Evolutionary conservation across 768 basidiomycete genomes (phyloP).

Genomic region (Suillus ampliporus): DNA sequence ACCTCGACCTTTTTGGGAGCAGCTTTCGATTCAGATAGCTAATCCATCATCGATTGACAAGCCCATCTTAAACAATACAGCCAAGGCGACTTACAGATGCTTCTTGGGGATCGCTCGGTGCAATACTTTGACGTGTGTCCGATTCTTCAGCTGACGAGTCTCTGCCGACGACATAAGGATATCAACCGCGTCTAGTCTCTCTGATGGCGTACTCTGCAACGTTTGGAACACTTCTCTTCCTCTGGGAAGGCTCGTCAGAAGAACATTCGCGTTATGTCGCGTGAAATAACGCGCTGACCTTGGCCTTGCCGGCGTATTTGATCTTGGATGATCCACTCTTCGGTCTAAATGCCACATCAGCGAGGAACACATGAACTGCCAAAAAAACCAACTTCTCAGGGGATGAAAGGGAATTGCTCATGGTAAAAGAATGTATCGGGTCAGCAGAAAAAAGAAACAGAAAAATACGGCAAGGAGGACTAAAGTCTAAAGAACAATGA

Average conservation of each 20-base stretch:
- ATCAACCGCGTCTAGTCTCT: not conserved
- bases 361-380: not conserved
- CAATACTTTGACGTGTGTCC: conserved; percentile 9
- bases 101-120: conserved; percentile 6
- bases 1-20: conserved; percentile 39
- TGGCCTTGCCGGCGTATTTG: conserved; percentile 16
- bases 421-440: conserved; percentile 36
- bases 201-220: conserved; percentile 14
- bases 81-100: not conserved
- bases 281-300: conserved; percentile 19
- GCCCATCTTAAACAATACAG: not conserved
- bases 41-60: not conserved
- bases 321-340: conserved; percentile 13
- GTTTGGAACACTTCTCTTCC: conserved; percentile 10
- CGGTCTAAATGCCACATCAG: conserved; percentile 22
- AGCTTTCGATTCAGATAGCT: conserved; percentile 8
- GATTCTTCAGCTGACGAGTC: conserved; percentile 16
- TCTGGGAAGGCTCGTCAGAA: conserved; percentile 9
- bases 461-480: conserved; percentile 24
- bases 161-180: conserved; percentile 3
- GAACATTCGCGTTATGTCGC: conserved; percentile 14
- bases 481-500: too few species aligned
- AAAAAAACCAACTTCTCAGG: conserved; percentile 24
- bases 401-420: conserved; percentile 27
- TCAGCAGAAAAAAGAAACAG: conserved; percentile 18